Evolutionary conservation across 2,329 filamentous ascomycete species (phyloP), one percentile per base, ranked within the genome.

Genomic region (Penicillium sp.): DNA sequence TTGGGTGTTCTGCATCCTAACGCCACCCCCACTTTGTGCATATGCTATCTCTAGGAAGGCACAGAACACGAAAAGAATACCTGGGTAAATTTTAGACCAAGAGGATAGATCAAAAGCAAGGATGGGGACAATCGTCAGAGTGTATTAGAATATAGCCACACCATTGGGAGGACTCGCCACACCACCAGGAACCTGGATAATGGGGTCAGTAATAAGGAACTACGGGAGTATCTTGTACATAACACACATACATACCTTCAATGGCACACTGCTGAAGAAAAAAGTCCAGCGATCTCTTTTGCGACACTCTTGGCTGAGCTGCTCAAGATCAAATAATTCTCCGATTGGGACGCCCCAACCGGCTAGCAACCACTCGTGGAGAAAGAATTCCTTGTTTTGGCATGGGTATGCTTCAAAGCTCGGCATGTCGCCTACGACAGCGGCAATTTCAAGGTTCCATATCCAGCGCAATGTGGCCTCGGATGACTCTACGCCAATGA

Each of bases 391-490:
- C 6, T 49, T 36, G 35, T 63, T 56, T 50, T 64, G 59, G 45
- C 56, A 79, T 8, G 75, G 74, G 61, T 77, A 77, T 7, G 74
- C 74, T 61, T 85, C 83, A 57, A 82, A 80, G 5, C 73, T 75
- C 9, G 82, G 79, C 45, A 78, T 76, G 54, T 86, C 83, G 2
- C 82, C 81, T 0, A 78, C 83, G 0, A 84, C 77, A 1, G 83
- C 83, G 0, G 81, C 71, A 59, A 86, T 84, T 13, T 74, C 70
- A 46, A 77, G 71, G 46, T 84, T 78, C 81, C 82, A 85, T 16
- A 85, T 70, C 82, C 83, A 86, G 35, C 76, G 73, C 13, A 83
- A 72, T 7, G 77, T 78, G 5, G 74, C 75, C 14, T 78, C 71
- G 2, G 75, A 77, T 0, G 78, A 78, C 46, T 81, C 74, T 2